Percentiles rank a stretch among this genome's conserved stretches.
Conservation (phyloP, 306 rosid genomes). For the Casuarina glauca region DNA sequence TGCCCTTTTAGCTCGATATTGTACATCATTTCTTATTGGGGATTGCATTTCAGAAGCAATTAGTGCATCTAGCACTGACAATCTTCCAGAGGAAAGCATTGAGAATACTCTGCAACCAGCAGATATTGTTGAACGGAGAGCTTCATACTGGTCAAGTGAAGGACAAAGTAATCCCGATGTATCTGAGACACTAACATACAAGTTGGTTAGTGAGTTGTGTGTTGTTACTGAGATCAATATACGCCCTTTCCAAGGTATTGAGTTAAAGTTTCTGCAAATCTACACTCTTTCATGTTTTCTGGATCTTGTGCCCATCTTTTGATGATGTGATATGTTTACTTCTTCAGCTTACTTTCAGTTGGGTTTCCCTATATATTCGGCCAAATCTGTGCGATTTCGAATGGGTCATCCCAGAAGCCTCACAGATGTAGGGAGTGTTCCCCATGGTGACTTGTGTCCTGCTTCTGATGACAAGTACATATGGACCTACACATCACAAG, state of each 20-base stretch:
- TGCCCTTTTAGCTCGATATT: conserved; percentile 46
- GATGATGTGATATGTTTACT: conserved; percentile 24
- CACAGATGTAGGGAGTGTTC: conserved; percentile 18
- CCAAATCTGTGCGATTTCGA: conserved; percentile 67
- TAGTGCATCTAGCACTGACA: conserved; percentile 92
- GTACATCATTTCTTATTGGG: conserved; percentile 26
- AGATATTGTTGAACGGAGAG: conserved; percentile 28
- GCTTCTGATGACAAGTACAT: conserved; percentile 43
- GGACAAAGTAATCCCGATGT: conserved; percentile 69
- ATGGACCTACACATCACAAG: conserved; percentile 88
- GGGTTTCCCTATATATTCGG: conserved; percentile 76
- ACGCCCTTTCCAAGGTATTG: conserved; percentile 79
- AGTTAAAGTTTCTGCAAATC: conserved; percentile 15
- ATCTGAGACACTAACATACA: conserved; percentile 78
- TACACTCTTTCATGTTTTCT: conserved; percentile 19
- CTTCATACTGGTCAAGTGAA: conserved; percentile 84
- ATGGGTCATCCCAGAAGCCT: conserved; percentile 61
- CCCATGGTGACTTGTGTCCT: conserved; percentile 3
- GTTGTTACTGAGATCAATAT: conserved; percentile 61
- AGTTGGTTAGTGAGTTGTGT: conserved; percentile 63
- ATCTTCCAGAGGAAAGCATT: conserved; percentile 76
- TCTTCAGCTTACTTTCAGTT: conserved; percentile 67
- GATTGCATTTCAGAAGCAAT: conserved; percentile 58
- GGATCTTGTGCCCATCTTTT: not conserved
- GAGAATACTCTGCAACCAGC: conserved; percentile 59